Evolutionary conservation across 345 rosid genomes (phyloP).

Genomic region (Eucalyptus curtisii): DNA sequence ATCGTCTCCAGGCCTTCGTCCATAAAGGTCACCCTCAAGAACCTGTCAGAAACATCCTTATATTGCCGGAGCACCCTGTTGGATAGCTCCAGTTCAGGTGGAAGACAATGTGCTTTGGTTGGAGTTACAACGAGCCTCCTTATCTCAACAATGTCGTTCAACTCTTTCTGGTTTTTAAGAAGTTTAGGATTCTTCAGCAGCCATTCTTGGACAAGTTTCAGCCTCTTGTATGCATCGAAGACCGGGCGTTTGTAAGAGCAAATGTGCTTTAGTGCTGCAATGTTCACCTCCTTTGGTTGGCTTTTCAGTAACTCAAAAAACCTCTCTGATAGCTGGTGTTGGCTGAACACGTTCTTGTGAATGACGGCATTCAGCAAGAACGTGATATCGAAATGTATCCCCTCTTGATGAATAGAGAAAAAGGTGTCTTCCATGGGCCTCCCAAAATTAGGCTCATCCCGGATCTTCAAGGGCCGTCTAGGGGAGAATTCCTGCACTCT

Average conservation of each 20-base stretch:
- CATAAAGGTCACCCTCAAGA: conserved; percentile 83
- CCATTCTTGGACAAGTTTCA: conserved; percentile 65
- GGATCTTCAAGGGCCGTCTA: conserved; percentile 20
- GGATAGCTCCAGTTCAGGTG: conserved; percentile 86
- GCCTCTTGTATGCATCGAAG: conserved; percentile 46
- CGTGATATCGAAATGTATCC: conserved; percentile 54
- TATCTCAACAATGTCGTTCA: conserved; percentile 49
- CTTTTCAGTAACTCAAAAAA: conserved; percentile 57
- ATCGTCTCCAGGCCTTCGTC: conserved; percentile 77
- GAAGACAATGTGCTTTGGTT: conserved; percentile 77
- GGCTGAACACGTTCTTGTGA: conserved; percentile 68
- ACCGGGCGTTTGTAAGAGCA: conserved; percentile 50
- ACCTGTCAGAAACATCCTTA: conserved; percentile 50
- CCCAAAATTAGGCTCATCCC: conserved; percentile 61
- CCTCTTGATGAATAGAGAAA: conserved; percentile 43
- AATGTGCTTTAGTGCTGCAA: conserved; percentile 69
- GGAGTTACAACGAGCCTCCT: conserved; percentile 80
- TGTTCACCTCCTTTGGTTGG: conserved; percentile 48
- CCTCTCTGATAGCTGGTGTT: conserved; percentile 46
- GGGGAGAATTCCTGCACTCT: conserved; percentile 40
- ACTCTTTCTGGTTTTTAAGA: conserved; percentile 19
- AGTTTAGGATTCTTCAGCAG: conserved; percentile 46
- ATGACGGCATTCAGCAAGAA: conserved; percentile 65
- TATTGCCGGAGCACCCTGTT: conserved; percentile 81
- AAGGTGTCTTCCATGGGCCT: conserved; percentile 36